Evolutionary conservation across 306 rosid genomes (phyloP).

Genomic region (Quercus dentata): DNA sequence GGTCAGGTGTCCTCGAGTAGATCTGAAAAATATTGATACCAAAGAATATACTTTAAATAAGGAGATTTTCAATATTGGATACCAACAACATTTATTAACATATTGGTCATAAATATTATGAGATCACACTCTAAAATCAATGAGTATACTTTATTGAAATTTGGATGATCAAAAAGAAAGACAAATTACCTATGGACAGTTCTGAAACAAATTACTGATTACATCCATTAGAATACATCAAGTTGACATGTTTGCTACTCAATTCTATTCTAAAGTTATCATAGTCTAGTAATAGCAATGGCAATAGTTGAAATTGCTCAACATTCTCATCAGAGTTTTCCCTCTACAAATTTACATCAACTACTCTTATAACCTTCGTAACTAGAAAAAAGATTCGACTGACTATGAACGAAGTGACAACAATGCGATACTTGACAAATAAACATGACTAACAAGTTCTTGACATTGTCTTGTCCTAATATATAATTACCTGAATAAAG

Average conservation of each 20-base stretch:
- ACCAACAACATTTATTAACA: background rate
- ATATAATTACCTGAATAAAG: constrained; percentile 65
- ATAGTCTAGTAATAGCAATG: background rate
- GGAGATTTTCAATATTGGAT: background rate
- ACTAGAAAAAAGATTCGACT: background rate
- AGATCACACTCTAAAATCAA: background rate
- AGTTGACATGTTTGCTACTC: constrained; percentile 2
- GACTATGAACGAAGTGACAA: background rate
- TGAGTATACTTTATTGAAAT: background rate
- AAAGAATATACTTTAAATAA: background rate
- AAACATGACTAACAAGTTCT: background rate
- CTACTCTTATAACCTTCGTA: background rate
- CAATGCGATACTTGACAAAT: background rate
- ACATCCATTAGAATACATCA: background rate
- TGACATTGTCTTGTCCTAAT: background rate
- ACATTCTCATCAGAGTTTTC: background rate
- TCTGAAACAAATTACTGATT: background rate
- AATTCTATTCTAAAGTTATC: background rate
- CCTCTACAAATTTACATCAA: background rate
- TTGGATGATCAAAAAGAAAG: background rate
- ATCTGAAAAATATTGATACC: constrained; percentile 52
- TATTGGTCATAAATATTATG: background rate
- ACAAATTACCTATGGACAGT: background rate
- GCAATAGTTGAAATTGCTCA: background rate
- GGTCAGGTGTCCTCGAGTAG: constrained; percentile 81